phyloP scores from a whole-genome alignment of 2,329 filamentous ascomycete genomes.

The Thielaviopsis euricoi region DNA sequence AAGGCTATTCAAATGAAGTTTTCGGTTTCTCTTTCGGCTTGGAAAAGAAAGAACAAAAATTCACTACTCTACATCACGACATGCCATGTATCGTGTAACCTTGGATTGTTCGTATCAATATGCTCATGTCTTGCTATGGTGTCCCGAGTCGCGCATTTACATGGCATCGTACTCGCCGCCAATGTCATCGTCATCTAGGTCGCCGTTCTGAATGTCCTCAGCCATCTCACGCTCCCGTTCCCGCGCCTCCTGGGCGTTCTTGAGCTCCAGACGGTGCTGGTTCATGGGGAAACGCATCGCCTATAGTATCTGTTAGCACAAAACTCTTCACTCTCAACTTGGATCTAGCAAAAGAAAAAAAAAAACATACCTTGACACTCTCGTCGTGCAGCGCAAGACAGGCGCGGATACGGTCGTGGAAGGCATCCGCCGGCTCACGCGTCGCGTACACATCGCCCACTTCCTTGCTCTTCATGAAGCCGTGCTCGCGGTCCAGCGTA shows the following conservation, averaged over 20 bases:
- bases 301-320: conserved; percentile 28
- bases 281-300: conserved; percentile 99
- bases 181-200: conserved; percentile 90
- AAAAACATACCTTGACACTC: conserved; percentile 69
- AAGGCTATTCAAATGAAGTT: conserved; percentile 6
- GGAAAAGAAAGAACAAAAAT: conserved; percentile 2
- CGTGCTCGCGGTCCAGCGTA: conserved; percentile 79
- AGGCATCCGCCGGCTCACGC: conserved; percentile 85
- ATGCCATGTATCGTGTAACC: neutral
- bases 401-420: conserved; percentile 89
- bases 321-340: neutral
- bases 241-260: conserved; percentile 95
- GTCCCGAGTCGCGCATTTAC: conserved; percentile 30
- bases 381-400: conserved; percentile 89
- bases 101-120: neutral
- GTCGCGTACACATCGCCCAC: conserved; percentile 93
- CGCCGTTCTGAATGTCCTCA: conserved; percentile 96
- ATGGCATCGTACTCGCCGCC: conserved; percentile 93
- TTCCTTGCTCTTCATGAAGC: conserved; percentile 98
- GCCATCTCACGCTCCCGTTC: conserved; percentile 93
- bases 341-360: neutral
- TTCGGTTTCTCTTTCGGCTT: too few relatives aligned
- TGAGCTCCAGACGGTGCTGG: conserved; percentile 89
- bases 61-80: neutral
- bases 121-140: neutral